These are phyloP conservation scores for Pilaira anomala DNA, from an alignment of 192 early-diverging fungal genomes.

Conservation along the genomic window DNA sequence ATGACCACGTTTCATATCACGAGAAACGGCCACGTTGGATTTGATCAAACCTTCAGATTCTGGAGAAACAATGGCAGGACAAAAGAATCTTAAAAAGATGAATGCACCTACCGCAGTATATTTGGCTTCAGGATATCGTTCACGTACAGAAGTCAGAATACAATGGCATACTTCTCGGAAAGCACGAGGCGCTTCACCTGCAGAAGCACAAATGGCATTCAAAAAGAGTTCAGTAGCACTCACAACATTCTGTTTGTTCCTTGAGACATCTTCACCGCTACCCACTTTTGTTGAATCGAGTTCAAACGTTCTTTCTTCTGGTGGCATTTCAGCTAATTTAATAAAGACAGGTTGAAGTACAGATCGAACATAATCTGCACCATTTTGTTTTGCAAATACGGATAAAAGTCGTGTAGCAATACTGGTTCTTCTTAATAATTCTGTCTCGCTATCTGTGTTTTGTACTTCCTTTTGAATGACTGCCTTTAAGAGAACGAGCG, in stretches of 20 bases:
- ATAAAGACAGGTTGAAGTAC: conserved; percentile 80
- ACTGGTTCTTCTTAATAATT: conserved; percentile 90
- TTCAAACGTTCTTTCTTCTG: conserved; percentile 81
- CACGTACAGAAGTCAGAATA: conserved; percentile 71
- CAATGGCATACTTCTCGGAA: conserved; percentile 83
- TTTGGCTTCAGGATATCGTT: conserved; percentile 81
- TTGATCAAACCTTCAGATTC: conserved; percentile 76
- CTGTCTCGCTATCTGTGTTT: conserved; percentile 74
- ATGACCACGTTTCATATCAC: conserved; percentile 81
- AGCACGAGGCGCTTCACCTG: conserved; percentile 60
- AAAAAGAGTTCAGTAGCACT: conserved; percentile 74
- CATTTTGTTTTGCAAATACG: conserved; percentile 77
- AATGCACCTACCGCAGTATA: conserved; percentile 90
- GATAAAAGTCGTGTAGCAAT: conserved; percentile 87
- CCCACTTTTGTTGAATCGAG: conserved; percentile 77
- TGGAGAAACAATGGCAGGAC: conserved; percentile 92
- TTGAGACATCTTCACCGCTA: conserved; percentile 61
- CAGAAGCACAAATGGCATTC: conserved; percentile 78
- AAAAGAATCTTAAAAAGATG: conserved; percentile 93
- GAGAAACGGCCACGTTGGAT: conserved; percentile 49
- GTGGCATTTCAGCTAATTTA: conserved; percentile 59
- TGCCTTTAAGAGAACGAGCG: conserved; percentile 72
- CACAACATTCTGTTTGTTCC: conserved; percentile 78
- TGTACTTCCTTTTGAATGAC: conserved; percentile 83
- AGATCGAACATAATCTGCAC: conserved; percentile 74